Evolutionary conservation across 169 alveolate genomes (phyloP), one percentile per base, ranked within the genome.

Genomic region (Plasmodium fragile): DNA sequence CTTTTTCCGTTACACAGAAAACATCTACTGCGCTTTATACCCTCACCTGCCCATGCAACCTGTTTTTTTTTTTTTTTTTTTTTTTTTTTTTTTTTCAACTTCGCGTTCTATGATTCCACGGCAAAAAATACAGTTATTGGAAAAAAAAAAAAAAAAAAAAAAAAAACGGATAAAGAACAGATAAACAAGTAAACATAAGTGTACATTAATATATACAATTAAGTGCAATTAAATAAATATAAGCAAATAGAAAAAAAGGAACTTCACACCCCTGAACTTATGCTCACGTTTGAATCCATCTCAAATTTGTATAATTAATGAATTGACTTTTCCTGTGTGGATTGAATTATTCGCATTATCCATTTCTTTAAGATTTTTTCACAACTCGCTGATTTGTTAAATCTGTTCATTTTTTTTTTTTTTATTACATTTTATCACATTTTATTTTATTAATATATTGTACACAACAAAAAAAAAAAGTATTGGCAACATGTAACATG

Each of bases 301-400:
- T 5, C 30, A 65, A 18, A 25, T 65, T 65, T 65, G 36, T 65
- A 22, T 25, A 65, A 65, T 65, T 65, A 65, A 65, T 65, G 75
- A 65, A 65, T 65, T 65, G 30, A 11, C 59, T 49, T 49, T 49
- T 49, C 30, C 36, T 65, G 75, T 65, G 75, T 0, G 30, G 0
- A 22, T 65, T 16, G 30, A 65, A 65, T 65, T 65, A 65, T 65
- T 28, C 30, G 30, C 16, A 65, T 65, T 65, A 65, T 65, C 75
- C 30, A 65, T 7, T 65, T 65, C 36, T 65, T 65, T 65, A 65
- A 65, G 75, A 65, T 65, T 65, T 65, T 65, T 65, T 65, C 36
- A 65, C 75, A 65, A 65, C 75, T 65, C 75, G 39, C 75, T 65
- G 75, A 65, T 65, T 65, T 65, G 75, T 65, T 65, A 65, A 65